These are phyloP conservation scores for Verticillium nubilum DNA, from an alignment of 2,329 filamentous ascomycete genomes.

Conservation along the genomic window DNA sequence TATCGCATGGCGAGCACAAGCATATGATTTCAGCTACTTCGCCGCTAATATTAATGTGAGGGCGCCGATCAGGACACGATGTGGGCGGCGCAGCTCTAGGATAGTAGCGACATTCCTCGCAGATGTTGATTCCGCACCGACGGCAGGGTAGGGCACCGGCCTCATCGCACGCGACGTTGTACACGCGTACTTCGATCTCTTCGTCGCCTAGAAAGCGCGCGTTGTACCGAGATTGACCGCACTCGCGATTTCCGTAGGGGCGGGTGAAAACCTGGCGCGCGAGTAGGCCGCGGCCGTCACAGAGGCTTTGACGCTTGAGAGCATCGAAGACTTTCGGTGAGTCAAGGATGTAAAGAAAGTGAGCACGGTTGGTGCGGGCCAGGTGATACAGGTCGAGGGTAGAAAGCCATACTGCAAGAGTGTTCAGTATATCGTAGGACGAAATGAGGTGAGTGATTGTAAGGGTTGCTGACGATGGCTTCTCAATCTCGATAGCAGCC, in stretches of 20 bases:
- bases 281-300: constrained; percentile 8
- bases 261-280: constrained; percentile 1
- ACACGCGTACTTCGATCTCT: constrained; percentile 6
- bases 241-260: background rate
- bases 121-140: constrained; percentile 6
- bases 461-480: background rate
- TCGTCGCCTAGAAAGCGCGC: background rate
- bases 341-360: constrained; percentile 3
- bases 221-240: background rate
- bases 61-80: constrained; percentile 4
- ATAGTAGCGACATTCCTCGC: constrained; percentile 9
- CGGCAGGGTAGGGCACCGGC: constrained; percentile 2
- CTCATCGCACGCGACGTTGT: constrained; percentile 5
- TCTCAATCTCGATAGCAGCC: too few relatives aligned
- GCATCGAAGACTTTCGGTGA: constrained; percentile 3
- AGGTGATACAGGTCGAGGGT: constrained; percentile 5
- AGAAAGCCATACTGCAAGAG: constrained; percentile 4
- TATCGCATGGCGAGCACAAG: constrained; percentile 7
- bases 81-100: background rate
- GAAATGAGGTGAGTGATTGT: background rate
- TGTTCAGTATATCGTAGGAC: constrained; percentile 4
- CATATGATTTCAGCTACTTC: constrained; percentile 6
- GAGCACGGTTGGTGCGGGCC: constrained; percentile 1
- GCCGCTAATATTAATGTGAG: constrained; percentile 1
- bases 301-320: constrained; percentile 4